Base-by-base conservation (phyloP, 2,329 filamentous ascomycete genomes). In the Phialemoniopsis sp. region DNA sequence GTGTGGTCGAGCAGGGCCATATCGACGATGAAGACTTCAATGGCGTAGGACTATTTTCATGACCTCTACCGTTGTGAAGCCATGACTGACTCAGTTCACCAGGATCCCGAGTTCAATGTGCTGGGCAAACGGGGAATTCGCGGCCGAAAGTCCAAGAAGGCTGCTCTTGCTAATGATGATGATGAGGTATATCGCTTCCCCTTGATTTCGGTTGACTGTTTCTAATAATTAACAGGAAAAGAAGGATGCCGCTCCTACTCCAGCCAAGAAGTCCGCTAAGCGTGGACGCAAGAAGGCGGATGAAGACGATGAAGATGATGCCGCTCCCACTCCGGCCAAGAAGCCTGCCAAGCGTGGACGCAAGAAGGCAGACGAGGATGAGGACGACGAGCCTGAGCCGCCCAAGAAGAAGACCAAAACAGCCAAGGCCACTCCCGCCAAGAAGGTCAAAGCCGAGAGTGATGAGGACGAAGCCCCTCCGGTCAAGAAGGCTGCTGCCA, bases 1-100 rank as follows among this genome's bases (percentile, higher is more conserved):
- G 75, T 34, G 87, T 85, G 37, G 61, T 96, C 17, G 72, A 76
- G 42, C 76, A 90, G 57, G 89, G 88, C 17, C 87, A 93, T 52
- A 84, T 97, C 51, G 84, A 86, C 49, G 74, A 88, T 32, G 83
- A 87, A 37, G 91, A 96, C 51, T 96, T 89, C 80, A 91, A 85
- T 28, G 89, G 89, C 12, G 89, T 95, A 74, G 66, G 85, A 70
- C 26, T 17, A 51, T 17, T 26, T 39, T 6, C 21, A 6, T 26
- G 21, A 6, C 21, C 6, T 26, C 21, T 26, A 19, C 21, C 10
- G 21, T 26, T 26, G 6, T 6, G 10, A 26, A 26, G 21, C 10
- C 32, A 46, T 21, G 18, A 17, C 16, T 21, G 15, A 10, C 14
- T 6, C 10, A 10, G 10, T 26, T 10, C 6, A 6, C 5, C 49